phyloP scores from a whole-genome alignment of 2,329 filamentous ascomycete species.

The Aspergillus pseudoviridinutans region DNA sequence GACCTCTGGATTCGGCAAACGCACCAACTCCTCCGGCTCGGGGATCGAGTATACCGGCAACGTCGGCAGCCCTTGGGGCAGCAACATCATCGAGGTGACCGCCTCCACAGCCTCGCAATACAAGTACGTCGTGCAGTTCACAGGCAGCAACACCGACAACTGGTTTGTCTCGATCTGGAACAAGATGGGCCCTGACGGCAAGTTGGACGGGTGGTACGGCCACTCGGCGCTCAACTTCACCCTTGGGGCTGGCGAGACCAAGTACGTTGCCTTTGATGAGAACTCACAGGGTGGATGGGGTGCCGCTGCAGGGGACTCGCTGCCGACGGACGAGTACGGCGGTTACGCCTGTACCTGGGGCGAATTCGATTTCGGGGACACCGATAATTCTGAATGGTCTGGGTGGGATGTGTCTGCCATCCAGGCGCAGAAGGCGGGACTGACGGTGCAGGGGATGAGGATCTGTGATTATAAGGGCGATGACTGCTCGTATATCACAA shows the following conservation, averaged over 20 bases:
- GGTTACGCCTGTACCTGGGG: conserved; percentile 37
- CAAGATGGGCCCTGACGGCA: conserved; percentile 33
- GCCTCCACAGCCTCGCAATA: conserved; percentile 26
- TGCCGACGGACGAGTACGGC: conserved; percentile 27
- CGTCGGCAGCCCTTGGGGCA: conserved; percentile 37
- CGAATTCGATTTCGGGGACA: conserved; percentile 35
- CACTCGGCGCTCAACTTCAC: conserved; percentile 30
- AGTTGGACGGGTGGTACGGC: conserved; percentile 36
- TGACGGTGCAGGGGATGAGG: conserved; percentile 32
- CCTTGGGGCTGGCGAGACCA: conserved; percentile 27
- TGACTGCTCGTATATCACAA: conserved; percentile 28
- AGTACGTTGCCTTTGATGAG: conserved; percentile 37
- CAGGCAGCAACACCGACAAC: conserved; percentile 25
- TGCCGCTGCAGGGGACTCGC: conserved; percentile 22
- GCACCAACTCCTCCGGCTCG: conserved; percentile 19
- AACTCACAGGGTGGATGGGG: conserved; percentile 37
- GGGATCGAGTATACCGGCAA: conserved; percentile 31
- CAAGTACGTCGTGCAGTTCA: conserved; percentile 36
- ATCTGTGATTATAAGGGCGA: conserved; percentile 25
- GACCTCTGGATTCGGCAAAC: conserved; percentile 28
- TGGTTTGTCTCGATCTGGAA: conserved; percentile 40
- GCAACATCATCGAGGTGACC: conserved; percentile 37
- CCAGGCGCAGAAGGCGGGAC: conserved; percentile 27
- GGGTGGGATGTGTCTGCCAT: conserved; percentile 40
- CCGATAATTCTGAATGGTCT: conserved; percentile 31